phyloP scores from a whole-genome alignment of 2,329 filamentous ascomycete genomes.

The Penicillium sp. region DNA sequence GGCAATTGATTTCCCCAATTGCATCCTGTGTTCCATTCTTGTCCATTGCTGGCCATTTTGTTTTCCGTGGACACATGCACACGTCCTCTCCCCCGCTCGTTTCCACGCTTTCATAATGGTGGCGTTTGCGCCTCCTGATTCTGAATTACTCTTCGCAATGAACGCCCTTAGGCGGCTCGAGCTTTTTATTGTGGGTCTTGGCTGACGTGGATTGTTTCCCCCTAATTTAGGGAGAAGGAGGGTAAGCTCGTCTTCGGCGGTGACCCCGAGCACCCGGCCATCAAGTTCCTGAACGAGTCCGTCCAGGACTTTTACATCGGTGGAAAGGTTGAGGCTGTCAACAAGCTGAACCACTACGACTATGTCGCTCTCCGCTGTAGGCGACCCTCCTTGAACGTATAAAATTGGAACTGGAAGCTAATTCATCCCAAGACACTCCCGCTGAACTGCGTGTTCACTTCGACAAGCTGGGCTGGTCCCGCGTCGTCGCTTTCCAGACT shows the following conservation, averaged over 20 bases:
- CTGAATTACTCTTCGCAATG: conserved; percentile 13
- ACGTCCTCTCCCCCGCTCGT: neutral
- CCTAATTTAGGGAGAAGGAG: conserved; percentile 67
- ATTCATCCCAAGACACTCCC: conserved; percentile 66
- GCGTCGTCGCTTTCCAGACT: conserved; percentile 98
- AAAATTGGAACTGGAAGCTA: neutral
- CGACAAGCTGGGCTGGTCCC: conserved; percentile 98
- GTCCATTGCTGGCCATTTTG: neutral
- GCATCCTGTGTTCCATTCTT: neutral
- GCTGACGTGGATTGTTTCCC: conserved; percentile 27
- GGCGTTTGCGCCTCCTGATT: conserved; percentile 2
- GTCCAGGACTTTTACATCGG: conserved; percentile 89
- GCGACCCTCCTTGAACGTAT: neutral
- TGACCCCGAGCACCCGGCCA: conserved; percentile 84
- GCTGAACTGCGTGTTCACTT: conserved; percentile 94
- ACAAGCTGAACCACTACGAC: conserved; percentile 96
- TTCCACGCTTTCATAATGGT: neutral
- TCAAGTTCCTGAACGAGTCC: conserved; percentile 81
- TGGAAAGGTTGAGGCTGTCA: conserved; percentile 92
- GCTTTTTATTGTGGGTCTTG: conserved; percentile 21
- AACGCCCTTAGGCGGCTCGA: conserved; percentile 8
- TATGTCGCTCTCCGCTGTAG: conserved; percentile 92
- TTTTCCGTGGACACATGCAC: neutral
- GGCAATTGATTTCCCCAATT: neutral
- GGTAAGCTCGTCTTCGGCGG: conserved; percentile 93